phyloP scores from a whole-genome alignment of 352 stramenopile genomes.

The Elongisporangium undulatum region DNA sequence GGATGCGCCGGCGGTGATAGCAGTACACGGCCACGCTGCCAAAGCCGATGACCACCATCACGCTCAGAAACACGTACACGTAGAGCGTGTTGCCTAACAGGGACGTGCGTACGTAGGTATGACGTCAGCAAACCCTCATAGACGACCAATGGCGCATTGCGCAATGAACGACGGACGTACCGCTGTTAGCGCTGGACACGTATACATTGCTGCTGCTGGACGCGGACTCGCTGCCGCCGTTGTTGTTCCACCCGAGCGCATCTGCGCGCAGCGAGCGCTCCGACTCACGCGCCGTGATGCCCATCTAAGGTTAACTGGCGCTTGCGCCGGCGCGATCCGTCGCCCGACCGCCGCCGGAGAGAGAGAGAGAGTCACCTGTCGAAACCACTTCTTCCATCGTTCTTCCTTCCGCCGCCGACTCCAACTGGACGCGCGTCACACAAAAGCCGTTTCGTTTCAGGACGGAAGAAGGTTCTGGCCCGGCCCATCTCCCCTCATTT shows the following conservation, averaged over 20 bases:
- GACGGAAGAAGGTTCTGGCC: not conserved
- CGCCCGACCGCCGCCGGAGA: not conserved
- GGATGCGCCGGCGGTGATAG: conserved; percentile 55
- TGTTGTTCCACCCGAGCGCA: not conserved
- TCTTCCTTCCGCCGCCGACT: not conserved
- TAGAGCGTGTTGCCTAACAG: conserved; percentile 44
- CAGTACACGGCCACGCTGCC: conserved; percentile 54
- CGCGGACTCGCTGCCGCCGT: not conserved
- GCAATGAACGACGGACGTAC: not conserved
- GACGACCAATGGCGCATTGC: not conserved
- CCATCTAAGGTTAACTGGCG: not conserved
- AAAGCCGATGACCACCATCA: conserved; percentile 38
- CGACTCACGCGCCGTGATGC: not conserved
- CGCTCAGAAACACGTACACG: conserved; percentile 70
- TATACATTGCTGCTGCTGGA: not conserved
- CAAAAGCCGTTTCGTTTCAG: not conserved
- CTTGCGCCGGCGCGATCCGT: not conserved
- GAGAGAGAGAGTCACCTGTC: not conserved
- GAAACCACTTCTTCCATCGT: not conserved
- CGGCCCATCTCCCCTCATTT: not conserved
- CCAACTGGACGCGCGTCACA: not conserved
- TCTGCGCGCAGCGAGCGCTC: not conserved
- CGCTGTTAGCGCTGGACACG: not conserved
- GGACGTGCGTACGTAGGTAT: not conserved
- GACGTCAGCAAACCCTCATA: conserved; percentile 1